phyloP scores from a whole-genome alignment of 169 alveolate genomes.

The Blepharisma undulans region DNA sequence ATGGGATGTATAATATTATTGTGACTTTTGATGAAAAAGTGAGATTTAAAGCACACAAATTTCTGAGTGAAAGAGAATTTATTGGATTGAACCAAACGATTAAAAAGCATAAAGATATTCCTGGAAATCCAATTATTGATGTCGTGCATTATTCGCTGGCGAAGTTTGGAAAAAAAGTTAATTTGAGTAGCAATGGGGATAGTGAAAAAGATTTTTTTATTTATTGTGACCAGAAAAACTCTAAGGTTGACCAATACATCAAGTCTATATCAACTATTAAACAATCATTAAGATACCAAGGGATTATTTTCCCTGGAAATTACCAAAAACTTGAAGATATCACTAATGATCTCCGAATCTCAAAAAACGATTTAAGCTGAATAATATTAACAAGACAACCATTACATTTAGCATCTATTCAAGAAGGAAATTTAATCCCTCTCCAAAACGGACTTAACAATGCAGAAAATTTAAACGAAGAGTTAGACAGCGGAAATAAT shows the following conservation, averaged over 20 bases:
- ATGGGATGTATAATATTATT: neutral
- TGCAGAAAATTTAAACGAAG: neutral
- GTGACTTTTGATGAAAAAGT: neutral
- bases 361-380: neutral
- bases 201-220: neutral
- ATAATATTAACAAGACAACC: neutral
- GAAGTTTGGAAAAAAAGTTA: slow-evolving; percentile 4
- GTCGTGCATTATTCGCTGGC: neutral
- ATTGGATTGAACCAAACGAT: neutral
- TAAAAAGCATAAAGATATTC: neutral
- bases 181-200: neutral
- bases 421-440: slow-evolving; percentile 27
- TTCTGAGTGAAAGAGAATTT: neutral
- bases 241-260: neutral
- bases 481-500: neutral
- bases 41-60: neutral
- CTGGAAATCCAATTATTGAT: slow-evolving; percentile 8
- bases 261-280: neutral
- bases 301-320: neutral
- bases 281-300: neutral
- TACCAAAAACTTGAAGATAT: no score
- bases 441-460: slow-evolving; percentile 9
- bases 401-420: slow-evolving; percentile 30
- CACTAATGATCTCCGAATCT: neutral
- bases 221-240: neutral